Percentiles rank a stretch among this genome's conserved stretches.
Evolutionary conservation across 176 grass and related monocot genomes (phyloP).

Genomic region (Carex myosuroides): DNA sequence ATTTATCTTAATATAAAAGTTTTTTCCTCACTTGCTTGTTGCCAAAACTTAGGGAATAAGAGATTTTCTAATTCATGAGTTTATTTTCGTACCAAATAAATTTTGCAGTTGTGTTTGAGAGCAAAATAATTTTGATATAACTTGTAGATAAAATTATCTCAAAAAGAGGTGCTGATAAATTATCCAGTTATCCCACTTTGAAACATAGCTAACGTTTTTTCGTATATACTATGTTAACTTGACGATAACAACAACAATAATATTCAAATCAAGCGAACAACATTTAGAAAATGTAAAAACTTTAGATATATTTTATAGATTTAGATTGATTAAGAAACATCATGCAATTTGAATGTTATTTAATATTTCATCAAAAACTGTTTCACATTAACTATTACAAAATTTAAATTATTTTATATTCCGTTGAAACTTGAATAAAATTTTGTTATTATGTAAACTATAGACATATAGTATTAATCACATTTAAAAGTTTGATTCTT

Average conservation of each 20-base stretch:
- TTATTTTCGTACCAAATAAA: background rate
- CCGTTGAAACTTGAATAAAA: background rate
- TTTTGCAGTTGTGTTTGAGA: background rate
- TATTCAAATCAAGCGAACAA: background rate
- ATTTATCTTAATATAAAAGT: background rate
- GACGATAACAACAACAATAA: too few species aligned
- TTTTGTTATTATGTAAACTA: background rate
- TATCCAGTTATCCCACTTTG: background rate
- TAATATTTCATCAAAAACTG: background rate
- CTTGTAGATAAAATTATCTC: background rate
- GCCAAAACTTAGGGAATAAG: background rate
- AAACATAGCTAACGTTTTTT: background rate
- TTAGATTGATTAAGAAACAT: background rate
- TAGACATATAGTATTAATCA: background rate
- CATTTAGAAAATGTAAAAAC: background rate
- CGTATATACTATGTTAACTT: background rate
- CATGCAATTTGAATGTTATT: background rate
- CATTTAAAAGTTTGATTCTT: background rate
- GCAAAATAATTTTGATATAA: background rate
- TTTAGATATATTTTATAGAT: background rate
- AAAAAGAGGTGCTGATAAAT: background rate
- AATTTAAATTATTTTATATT: background rate
- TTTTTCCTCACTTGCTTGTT: background rate
- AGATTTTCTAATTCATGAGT: background rate
- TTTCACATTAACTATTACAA: background rate